Percentiles rank a stretch among this genome's conserved stretches.
Evolutionary conservation across 2,329 filamentous ascomycete genomes (phyloP).

Genomic region (Ascochyta lentis): DNA sequence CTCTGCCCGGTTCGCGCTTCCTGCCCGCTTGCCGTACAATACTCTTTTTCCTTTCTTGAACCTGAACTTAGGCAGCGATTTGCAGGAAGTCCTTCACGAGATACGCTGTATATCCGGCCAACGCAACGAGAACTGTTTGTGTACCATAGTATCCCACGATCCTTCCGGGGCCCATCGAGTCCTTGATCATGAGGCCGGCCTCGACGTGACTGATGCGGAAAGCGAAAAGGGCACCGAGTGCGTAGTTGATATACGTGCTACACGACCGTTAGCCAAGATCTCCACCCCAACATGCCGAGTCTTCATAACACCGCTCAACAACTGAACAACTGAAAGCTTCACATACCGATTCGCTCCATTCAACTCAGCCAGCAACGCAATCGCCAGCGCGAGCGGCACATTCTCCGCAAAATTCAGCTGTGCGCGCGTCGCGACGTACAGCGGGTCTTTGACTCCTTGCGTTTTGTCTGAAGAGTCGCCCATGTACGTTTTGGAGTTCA

Average conservation of each 20-base stretch:
- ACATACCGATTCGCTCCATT: constrained; percentile 51
- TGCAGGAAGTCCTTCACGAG: constrained; percentile 42
- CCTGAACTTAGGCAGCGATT: constrained; percentile 11
- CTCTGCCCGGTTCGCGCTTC: not conserved
- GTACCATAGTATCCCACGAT: constrained; percentile 41
- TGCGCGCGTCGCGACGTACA: constrained; percentile 47
- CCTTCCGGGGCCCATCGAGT: constrained; percentile 31
- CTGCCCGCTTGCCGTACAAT: not conserved
- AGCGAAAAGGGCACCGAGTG: constrained; percentile 49
- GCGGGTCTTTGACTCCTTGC: constrained; percentile 31
- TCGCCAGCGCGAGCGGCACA: constrained; percentile 49
- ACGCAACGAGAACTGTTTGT: constrained; percentile 33
- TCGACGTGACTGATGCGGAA: constrained; percentile 51
- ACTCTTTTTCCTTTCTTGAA: not conserved
- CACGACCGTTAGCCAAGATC: too few relatives aligned
- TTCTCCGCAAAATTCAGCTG: constrained; percentile 55
- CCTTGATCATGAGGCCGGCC: constrained; percentile 44
- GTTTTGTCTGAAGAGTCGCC: constrained; percentile 31
- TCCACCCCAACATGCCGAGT: not conserved
- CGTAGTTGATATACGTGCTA: constrained; percentile 46
- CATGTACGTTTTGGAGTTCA: constrained; percentile 38
- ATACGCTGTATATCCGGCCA: constrained; percentile 43
- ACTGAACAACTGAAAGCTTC: not conserved
- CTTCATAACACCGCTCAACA: not conserved
- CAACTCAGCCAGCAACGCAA: constrained; percentile 53